These are phyloP conservation scores for Eimeria sp. DNA, from an alignment of 169 alveolate species.

Conservation along the genomic window DNA sequence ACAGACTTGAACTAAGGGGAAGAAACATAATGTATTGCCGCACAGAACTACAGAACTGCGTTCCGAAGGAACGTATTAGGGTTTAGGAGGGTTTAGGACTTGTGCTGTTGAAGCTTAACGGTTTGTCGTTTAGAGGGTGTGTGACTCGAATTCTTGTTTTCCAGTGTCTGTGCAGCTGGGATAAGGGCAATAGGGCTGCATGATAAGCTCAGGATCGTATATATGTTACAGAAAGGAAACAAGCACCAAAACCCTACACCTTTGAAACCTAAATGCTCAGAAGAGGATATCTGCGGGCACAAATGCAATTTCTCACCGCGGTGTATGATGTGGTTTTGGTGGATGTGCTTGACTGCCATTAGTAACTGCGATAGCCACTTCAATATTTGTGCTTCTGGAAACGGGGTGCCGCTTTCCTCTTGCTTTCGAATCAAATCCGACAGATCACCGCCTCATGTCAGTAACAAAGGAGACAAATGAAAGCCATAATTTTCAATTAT, in stretches of 20 bases:
- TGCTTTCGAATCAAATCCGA: conserved; percentile 31
- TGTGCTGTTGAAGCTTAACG: neutral
- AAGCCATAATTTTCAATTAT: too few relatives aligned
- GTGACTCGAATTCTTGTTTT: neutral
- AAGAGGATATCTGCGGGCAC: neutral
- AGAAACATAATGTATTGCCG: neutral
- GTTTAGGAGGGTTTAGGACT: neutral
- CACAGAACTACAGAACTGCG: neutral
- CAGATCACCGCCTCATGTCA: conserved; percentile 75
- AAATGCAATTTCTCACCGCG: conserved; percentile 89
- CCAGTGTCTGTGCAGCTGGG: neutral
- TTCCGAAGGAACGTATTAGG: neutral
- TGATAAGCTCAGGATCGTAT: neutral
- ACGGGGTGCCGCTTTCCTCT: neutral
- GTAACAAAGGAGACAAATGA: neutral
- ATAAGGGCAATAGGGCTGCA: neutral
- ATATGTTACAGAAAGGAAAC: neutral
- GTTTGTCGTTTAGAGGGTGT: neutral
- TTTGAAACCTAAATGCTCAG: too few relatives aligned
- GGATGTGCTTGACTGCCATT: conserved; percentile 92
- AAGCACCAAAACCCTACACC: neutral
- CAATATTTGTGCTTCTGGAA: conserved; percentile 89
- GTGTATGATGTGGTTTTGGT: conserved; percentile 92
- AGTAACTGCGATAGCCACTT: conserved; percentile 93
- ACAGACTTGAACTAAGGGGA: neutral